Percentiles rank a stretch among this genome's conserved stretches.
phyloP scores from a whole-genome alignment of 164 flowering plant genomes.

The Magnolia kwangsiensis region DNA sequence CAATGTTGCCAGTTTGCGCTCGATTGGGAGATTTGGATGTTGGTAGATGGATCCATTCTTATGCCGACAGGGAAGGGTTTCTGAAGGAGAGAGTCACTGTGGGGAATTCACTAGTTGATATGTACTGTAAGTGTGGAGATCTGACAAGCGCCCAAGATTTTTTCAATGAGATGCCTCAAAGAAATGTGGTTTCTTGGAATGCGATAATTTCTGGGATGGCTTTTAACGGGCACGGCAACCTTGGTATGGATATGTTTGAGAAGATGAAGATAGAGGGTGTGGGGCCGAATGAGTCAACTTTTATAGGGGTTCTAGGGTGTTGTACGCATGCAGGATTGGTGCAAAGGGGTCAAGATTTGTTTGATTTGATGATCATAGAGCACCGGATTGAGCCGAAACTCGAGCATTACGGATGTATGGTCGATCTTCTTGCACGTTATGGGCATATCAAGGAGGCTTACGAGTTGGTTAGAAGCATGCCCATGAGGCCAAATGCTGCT shows the following conservation, averaged over 20 bases:
- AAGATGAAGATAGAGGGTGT: slow-evolving; percentile 50
- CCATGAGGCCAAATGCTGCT: slow-evolving; percentile 65
- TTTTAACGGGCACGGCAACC: slow-evolving; percentile 56
- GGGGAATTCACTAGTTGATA: slow-evolving; percentile 68
- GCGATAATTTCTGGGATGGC: slow-evolving; percentile 69
- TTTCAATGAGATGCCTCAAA: slow-evolving; percentile 52
- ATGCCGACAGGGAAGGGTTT: slow-evolving; percentile 44
- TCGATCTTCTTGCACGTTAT: slow-evolving; percentile 72
- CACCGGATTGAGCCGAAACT: slow-evolving; percentile 48
- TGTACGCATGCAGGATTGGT: slow-evolving; percentile 71
- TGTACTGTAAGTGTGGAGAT: slow-evolving; percentile 63
- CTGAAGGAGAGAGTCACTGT: slow-evolving; percentile 33
- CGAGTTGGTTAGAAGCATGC: slow-evolving; percentile 59
- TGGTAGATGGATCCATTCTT: slow-evolving; percentile 53
- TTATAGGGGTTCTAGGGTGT: slow-evolving; percentile 58
- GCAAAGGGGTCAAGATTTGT: slow-evolving; percentile 58
- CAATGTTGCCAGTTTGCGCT: slow-evolving; percentile 63
- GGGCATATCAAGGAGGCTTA: slow-evolving; percentile 62
- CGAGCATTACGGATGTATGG: slow-evolving; percentile 87
- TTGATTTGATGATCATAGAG: slow-evolving; percentile 45
- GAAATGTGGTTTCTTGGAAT: slow-evolving; percentile 81
- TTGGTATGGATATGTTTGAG: slow-evolving; percentile 55
- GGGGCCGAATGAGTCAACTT: slow-evolving; percentile 57
- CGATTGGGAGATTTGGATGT: slow-evolving; percentile 56
- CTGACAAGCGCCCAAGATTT: slow-evolving; percentile 38